Evolutionary conservation across 2,329 filamentous ascomycete genomes (phyloP), one percentile per base, ranked within the genome.

Genomic region (Rutstroemia sp.): DNA sequence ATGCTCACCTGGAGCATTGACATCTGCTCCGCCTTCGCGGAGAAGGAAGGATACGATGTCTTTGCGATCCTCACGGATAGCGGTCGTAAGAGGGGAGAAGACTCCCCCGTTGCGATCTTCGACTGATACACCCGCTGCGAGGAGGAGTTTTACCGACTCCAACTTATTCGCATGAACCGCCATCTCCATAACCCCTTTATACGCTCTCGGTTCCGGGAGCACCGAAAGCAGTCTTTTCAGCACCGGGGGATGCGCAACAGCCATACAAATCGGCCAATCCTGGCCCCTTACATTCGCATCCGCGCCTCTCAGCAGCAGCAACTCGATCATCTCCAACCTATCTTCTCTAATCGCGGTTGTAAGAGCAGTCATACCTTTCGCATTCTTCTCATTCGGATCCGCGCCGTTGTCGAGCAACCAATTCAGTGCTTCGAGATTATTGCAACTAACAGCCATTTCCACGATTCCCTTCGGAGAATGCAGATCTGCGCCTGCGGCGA

Each of bases 71-170:
- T 88, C 84, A 12, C 84, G 81, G 56, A 87, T 81, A 8, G 83
- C 82, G 0, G 82, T 85, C 1, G 84, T 88, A 4, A 88, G 75
- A 0, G 83, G 82, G 0, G 82, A 86, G 72, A 88, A 89, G 49
- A 88, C 85, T 53, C 86, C 86, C 19, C 83, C 84, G 65, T 86
- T 88, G 71, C 84, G 84, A 71, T 87, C 86, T 68, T 88, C 84
- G 54, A 87, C 82, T 42, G 77, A 83, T 17, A 87, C 80, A 1
- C 65, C 65, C 1, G 64, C 64, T 0, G 59, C 64, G 3, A 67
- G 48, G 27, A 67, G 59, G 4, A 87, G 71, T 70, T 86, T 86
- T 69, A 88, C 76, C 38, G 79, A 84, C 58, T 86, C 82, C 14
- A 88, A 75, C 68, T 87, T 77, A 67, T 86, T 79, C 17, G 84